phyloP scores from a whole-genome alignment of 169 alveolate species.

The Amoebophrya sp. region DNA sequence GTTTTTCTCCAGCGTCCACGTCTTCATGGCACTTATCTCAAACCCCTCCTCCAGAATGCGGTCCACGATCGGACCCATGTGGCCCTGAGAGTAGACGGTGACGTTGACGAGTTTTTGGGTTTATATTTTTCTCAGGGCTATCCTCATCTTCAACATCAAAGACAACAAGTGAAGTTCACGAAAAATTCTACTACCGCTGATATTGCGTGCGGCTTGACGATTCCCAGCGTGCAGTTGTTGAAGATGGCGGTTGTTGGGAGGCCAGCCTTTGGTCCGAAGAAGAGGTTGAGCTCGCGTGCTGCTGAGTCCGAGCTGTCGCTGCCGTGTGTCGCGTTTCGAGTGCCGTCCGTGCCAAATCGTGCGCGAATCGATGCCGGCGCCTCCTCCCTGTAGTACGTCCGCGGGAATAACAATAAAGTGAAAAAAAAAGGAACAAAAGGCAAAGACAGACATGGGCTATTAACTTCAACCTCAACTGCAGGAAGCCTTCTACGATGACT shows the following conservation, averaged over 20 bases:
- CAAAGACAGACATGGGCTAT: too few relatives aligned
- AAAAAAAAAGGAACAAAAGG: too few relatives aligned
- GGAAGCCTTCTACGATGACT: too few relatives aligned
- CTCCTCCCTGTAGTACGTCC: neutral
- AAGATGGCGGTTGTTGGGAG: neutral
- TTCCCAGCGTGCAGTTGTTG: neutral
- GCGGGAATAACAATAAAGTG: too few relatives aligned
- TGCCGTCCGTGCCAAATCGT: neutral
- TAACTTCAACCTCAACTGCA: too few relatives aligned
- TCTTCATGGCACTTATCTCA: conserved; percentile 62
- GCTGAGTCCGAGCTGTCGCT: neutral
- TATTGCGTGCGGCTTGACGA: neutral
- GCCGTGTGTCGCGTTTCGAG: neutral
- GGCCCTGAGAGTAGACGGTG: conserved; percentile 23
- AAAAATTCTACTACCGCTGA: neutral
- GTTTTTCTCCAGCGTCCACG: conserved; percentile 53
- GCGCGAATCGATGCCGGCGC: neutral
- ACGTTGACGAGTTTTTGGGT: neutral
- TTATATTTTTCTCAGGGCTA: too few relatives aligned
- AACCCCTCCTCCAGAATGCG: conserved; percentile 58
- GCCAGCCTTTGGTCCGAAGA: neutral
- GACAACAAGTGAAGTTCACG: neutral
- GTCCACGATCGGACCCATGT: conserved; percentile 65
- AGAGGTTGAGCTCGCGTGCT: neutral
- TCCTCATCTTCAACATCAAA: neutral